Evolutionary conservation across 1,139 yeast species (phyloP), one percentile per base, ranked within the genome.

Genomic region (Zygoascus sp.): DNA sequence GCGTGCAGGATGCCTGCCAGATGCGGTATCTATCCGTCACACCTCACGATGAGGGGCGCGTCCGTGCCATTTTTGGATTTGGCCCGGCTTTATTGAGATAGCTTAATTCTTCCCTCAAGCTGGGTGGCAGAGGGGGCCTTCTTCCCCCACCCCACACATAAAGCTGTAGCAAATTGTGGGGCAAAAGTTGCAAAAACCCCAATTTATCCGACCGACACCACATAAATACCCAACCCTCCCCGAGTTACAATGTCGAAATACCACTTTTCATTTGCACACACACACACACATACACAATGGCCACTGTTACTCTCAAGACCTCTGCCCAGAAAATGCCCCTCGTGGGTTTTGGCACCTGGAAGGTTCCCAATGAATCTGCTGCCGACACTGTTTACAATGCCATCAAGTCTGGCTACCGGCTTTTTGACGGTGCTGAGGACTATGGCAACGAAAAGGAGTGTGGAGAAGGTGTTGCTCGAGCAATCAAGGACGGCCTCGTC

Each of bases 261-360:
- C 28, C 7, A n/a, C n/a, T n/a, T n/a, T n/a, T n/a, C n/a, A n/a
- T n/a, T n/a, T n/a, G n/a, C n/a, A n/a, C n/a, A n/a, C n/a, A n/a
- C n/a, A n/a, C n/a, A n/a, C n/a, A n/a, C n/a, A 38, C 19, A 20
- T 9, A 13, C 30, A 34, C 47, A 32, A 45, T 45, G 40, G 57
- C 56, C 39, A 48, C 60, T 42, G 50, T 60, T 32, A 59, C 60
- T 42, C 59, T 60, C 41, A 50, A 57, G 50, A 58, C 61, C 34
- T 50, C 65, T 20, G 77, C 77, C 45, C 62, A 63, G 38, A 55
- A 60, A 40, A 71, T 75, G 61, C 79, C 80, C 38, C 67, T 67
- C 35, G 68, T 74, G 52, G 80, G 78, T 23, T 67, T 74, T 47
- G 80, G 80, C 19, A 70, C 76, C 45, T 75, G 78, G 76, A 73